Evolutionary conservation across 305 asterid species (phyloP), one percentile per base, ranked within the genome.

Genomic region (Fraxinus ornus): DNA sequence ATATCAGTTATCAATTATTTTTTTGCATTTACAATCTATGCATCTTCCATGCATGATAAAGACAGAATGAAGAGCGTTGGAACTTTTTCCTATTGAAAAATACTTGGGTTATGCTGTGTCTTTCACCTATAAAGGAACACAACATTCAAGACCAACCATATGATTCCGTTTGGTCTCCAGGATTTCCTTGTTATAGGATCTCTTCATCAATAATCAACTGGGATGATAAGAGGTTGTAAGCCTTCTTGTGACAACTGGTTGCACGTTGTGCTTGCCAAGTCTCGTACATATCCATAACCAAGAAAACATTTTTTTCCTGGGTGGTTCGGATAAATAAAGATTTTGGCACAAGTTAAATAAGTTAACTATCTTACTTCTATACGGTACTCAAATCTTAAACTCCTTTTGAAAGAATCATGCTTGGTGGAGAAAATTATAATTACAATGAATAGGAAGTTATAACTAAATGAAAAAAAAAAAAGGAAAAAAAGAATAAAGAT

Each of bases 111-210:
- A 12, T 66, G 73, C 24, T 30, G 33, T 64, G n/a, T 64, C 35
- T 64, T 64, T 26, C 73, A 26, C 36, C 74, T 26, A 26, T 66
- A 24, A 66, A 10, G 35, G 74, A 10, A 26, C 74, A 21, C 12
- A 64, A 22, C 22, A 64, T 1, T 15, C 73, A 64, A 64, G 35
- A 66, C 7, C 28, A 24, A 39, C 5, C 19, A 17, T 36, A 4
- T 52, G 81, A 76, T 76, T 80, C 70, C 35, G 41, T 66, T 68
- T 75, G 62, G 68, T 77, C 30, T 44, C 77, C n/a, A 57, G 37
- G 57, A 39, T 79, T 78, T 70, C n/a, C 81, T 79, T 79, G 52
- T 41, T 36, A 7, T 37, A 84, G 30, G 74, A 80, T 52, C 39
- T 80, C 47, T 73, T 78, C 80, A 44, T 17, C 78, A 24, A 36